Evolutionary conservation across 2,329 filamentous ascomycete species (phyloP), one percentile per base, ranked within the genome.

Genomic region (Xylaria sp.): DNA sequence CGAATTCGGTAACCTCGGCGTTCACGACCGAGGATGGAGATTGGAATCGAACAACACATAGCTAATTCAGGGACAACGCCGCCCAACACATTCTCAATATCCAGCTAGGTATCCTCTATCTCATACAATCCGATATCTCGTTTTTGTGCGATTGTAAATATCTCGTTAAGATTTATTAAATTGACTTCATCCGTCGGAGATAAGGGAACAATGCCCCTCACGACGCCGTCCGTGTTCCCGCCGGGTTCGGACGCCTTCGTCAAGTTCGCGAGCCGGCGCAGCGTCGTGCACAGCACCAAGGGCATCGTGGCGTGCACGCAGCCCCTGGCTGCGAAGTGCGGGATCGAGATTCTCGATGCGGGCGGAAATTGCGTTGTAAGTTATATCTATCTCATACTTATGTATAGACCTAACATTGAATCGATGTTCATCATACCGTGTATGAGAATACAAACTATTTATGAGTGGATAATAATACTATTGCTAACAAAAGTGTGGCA

Each of bases 321-420:
- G 80, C 94, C 96, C 15, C 84, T 98, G 64, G 96, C 96, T 6
- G 92, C 93, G 28, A 92, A 92, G 81, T 97, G 94, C 69, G 96
- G 96, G 25, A 88, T 98, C 62, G 90, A 92, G 66, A 86, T 98
- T 48, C 83, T 99, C n/a, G 88, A 90, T 67, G 90, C 92, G 57
- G 96, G 96, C 66, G 96, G 96, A 63, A 99, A 98, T 83, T 94
- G 94, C 71, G 96, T 94, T 74, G 94, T 97, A 86, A 81, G 91
- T 86, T 6, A 10, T 25, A 28, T 28, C 28, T 28, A 28, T 28
- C 25, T 18, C 15, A 41, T 13, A 18, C 18, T n/a, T 2, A 15
- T 9, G 1, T 20, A 23, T 8, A 10, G 2, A 48, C 6, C 18
- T 9, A 2, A 7, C 12, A 9, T 48, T 8, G 9, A 48, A 18